phyloP scores from a whole-genome alignment of 2,329 filamentous ascomycete genomes.

The Apiospora koreana region DNA sequence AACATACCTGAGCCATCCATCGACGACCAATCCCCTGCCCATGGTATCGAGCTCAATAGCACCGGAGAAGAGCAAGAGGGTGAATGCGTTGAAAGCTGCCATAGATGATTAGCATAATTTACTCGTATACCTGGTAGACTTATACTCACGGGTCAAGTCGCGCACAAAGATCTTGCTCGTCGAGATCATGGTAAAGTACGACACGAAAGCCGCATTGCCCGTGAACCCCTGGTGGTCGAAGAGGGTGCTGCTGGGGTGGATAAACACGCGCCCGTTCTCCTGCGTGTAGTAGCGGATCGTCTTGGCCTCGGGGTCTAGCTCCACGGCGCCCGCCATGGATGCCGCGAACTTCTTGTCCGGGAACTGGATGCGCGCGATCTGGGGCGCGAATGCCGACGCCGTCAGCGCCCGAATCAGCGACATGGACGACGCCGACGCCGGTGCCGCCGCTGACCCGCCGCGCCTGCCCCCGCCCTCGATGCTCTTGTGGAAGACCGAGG shows the following conservation, averaged over 20 bases:
- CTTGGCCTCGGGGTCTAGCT: slow-evolving; percentile 87
- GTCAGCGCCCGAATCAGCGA: slow-evolving; percentile 69
- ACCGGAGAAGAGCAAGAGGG: slow-evolving; percentile 84
- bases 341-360: slow-evolving; percentile 94
- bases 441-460: neutral
- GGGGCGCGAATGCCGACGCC: slow-evolving; percentile 76
- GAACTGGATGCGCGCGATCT: slow-evolving; percentile 88
- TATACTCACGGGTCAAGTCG: slow-evolving; percentile 78
- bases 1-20: slow-evolving; percentile 74
- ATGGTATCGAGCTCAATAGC: slow-evolving; percentile 83
- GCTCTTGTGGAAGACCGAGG: neutral
- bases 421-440: slow-evolving; percentile 28
- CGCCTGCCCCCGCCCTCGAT: neutral
- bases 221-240: slow-evolving; percentile 82
- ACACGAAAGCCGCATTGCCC: slow-evolving; percentile 74
- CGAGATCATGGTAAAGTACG: slow-evolving; percentile 89
- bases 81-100: slow-evolving; percentile 83
- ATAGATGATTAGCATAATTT: neutral
- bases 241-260: slow-evolving; percentile 85
- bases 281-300: slow-evolving; percentile 93
- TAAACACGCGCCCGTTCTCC: slow-evolving; percentile 84
- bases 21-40: slow-evolving; percentile 83
- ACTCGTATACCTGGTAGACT: neutral
- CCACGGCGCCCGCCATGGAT: slow-evolving; percentile 84
- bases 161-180: slow-evolving; percentile 91